phyloP scores from a whole-genome alignment of 495 filamentous ascomycete genomes.

The Astrothelium subdiscretum region DNA sequence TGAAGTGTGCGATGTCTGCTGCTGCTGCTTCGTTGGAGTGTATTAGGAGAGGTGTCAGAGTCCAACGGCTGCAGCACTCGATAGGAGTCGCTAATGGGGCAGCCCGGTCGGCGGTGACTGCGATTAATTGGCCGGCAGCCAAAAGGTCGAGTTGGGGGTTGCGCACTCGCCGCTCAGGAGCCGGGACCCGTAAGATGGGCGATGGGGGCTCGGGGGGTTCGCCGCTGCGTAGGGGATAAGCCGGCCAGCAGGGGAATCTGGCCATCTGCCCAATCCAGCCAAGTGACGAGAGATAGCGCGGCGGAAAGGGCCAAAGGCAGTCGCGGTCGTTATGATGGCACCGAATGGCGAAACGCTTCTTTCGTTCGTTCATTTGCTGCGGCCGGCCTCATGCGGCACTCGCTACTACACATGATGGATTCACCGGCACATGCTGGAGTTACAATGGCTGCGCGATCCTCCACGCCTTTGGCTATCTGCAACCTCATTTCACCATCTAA shows the following conservation, averaged over 20 bases:
- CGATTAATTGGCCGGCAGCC: neutral
- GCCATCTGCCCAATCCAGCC: neutral
- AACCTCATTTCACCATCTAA: too few species aligned
- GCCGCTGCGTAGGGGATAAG: neutral
- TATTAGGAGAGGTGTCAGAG: neutral
- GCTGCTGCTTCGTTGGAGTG: neutral
- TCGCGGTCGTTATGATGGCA: too few species aligned
- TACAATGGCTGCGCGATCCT: too few species aligned
- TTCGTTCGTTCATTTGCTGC: too few species aligned
- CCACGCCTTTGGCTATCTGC: too few species aligned
- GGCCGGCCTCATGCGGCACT: too few species aligned
- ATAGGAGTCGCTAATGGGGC: conserved; percentile 1
- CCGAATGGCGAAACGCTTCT: too few species aligned
- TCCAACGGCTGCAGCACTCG: neutral
- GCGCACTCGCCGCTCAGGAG: conserved; percentile 1
- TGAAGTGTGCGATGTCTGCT: neutral
- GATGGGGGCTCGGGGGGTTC: neutral
- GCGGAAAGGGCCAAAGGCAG: neutral
- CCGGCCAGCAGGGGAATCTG: neutral
- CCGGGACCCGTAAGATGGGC: neutral
- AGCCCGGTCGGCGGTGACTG: neutral
- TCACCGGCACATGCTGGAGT: too few species aligned
- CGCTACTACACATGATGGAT: too few species aligned
- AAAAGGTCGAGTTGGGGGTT: neutral
- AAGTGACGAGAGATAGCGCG: neutral